Evolutionary conservation across 2,329 filamentous ascomycete genomes (phyloP).

Genomic region (Zasmidium angulare): DNA sequence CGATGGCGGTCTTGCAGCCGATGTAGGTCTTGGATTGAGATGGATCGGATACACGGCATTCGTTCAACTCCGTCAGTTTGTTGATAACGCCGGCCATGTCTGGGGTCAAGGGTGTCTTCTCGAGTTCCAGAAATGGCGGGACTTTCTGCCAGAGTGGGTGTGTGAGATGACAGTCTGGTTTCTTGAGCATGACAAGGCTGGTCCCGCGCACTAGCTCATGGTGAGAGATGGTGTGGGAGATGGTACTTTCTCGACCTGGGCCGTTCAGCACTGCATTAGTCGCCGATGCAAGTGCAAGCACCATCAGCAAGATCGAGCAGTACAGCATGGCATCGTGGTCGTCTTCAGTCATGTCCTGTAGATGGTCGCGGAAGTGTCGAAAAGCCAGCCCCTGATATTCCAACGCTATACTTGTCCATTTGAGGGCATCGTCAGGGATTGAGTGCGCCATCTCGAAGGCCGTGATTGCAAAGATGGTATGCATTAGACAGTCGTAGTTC

Average conservation of each 20-base stretch:
- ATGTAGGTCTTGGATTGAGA: constrained; percentile 1
- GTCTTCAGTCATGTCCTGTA: constrained; percentile 3
- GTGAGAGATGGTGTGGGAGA: constrained; percentile 11
- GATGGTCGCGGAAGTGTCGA: constrained; percentile 8
- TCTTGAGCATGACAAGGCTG: constrained; percentile 14
- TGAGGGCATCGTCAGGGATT: constrained; percentile 6
- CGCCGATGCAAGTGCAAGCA: constrained; percentile 15
- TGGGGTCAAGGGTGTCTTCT: background rate
- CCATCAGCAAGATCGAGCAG: constrained; percentile 13
- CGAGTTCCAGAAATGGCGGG: constrained; percentile 10
- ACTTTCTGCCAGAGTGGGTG: constrained; percentile 8
- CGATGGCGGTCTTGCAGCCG: constrained; percentile 13
- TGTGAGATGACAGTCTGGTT: constrained; percentile 9
- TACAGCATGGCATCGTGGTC: constrained; percentile 17
- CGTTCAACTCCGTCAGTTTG: background rate
- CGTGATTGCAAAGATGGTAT: constrained; percentile 15
- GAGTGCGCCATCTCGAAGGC: constrained; percentile 17
- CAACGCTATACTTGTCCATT: constrained; percentile 12
- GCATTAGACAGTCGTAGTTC: constrained; percentile 17
- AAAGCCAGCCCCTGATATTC: constrained; percentile 17
- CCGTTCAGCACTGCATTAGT: constrained; percentile 8
- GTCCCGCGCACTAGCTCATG: constrained; percentile 15
- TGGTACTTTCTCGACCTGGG: constrained; percentile 9
- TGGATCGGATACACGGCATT: background rate
- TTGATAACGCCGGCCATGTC: constrained; percentile 1